phyloP scores from a whole-genome alignment of 2,329 filamentous ascomycete genomes.

The Colletotrichum karsti region DNA sequence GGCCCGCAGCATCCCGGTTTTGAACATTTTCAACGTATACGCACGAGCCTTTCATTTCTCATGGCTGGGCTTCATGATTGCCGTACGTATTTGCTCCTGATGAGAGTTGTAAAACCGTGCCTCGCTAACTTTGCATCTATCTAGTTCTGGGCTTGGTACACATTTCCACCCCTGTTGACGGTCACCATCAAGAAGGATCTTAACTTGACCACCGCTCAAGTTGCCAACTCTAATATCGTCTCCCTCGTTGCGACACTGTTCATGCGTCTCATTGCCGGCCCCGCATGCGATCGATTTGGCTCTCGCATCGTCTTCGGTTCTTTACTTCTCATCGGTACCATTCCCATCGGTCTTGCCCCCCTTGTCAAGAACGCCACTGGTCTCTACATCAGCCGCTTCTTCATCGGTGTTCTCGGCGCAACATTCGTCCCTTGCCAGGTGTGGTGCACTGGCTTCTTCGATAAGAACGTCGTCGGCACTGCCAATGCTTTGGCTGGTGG shows the following conservation, averaged over 20 bases:
- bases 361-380: conserved; percentile 71
- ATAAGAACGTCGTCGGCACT: conserved; percentile 90
- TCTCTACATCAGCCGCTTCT: conserved; percentile 80
- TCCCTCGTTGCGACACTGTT: conserved; percentile 79
- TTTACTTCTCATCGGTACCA: conserved; percentile 78
- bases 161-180: conserved; percentile 83
- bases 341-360: conserved; percentile 85
- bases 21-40: conserved; percentile 83
- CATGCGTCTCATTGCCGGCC: conserved; percentile 80
- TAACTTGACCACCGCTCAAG: conserved; percentile 71
- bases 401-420: conserved; percentile 81
- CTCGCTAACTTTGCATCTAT: conserved; percentile 33
- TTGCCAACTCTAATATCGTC: conserved; percentile 91
- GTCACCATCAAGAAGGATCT: conserved; percentile 85
- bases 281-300: conserved; percentile 86
- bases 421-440: conserved; percentile 89
- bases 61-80: conserved; percentile 86
- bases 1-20: conserved; percentile 78
- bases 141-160: conserved; percentile 88
- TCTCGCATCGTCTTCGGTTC: conserved; percentile 82
- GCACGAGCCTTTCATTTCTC: conserved; percentile 91
- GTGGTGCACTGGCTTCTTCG: conserved; percentile 92
- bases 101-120: no score
- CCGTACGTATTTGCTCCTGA: conserved; percentile 62
- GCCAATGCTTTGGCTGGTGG: conserved; percentile 88